Percentiles rank a stretch among this genome's conserved stretches.
Evolutionary conservation across 371 early-diverging fungal species (phyloP).

Genomic region (Massospora cicadina): DNA sequence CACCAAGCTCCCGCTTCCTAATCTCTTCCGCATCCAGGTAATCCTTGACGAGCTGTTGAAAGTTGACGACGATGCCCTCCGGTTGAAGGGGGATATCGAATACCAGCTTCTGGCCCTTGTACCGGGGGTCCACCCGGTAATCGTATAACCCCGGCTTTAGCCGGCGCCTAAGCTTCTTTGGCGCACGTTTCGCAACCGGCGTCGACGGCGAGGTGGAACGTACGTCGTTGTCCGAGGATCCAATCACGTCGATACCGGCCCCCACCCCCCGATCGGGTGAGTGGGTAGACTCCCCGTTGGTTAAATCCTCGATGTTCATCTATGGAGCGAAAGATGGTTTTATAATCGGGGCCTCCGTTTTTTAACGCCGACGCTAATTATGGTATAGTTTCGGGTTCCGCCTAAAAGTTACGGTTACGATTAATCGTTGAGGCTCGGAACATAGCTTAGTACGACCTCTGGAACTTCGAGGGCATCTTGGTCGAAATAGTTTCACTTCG

Average conservation of each 20-base stretch:
- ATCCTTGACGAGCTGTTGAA: neutral
- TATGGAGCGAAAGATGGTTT: neutral
- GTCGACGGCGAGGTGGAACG: neutral
- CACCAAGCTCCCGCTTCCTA: neutral
- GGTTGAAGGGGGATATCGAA: neutral
- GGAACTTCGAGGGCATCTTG: too few relatives aligned
- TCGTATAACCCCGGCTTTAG: neutral
- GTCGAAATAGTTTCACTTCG: too few relatives aligned
- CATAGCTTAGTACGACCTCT: too few relatives aligned
- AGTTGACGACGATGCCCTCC: neutral
- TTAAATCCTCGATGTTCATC: neutral
- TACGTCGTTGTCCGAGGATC: neutral
- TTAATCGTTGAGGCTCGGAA: too few relatives aligned
- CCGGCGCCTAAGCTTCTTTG: neutral
- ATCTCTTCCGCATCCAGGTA: neutral
- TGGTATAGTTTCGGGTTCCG: too few relatives aligned
- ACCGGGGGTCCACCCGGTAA: neutral
- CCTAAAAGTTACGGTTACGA: too few relatives aligned
- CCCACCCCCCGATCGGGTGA: neutral
- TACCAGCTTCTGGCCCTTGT: neutral
- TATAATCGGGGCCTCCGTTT: too few relatives aligned
- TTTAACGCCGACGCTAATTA: too few relatives aligned
- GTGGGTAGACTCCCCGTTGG: neutral
- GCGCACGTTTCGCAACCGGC: neutral
- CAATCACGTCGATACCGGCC: neutral